Conservation (phyloP, 2,329 filamentous ascomycete species). For the Epicoccum sorghinum region DNA sequence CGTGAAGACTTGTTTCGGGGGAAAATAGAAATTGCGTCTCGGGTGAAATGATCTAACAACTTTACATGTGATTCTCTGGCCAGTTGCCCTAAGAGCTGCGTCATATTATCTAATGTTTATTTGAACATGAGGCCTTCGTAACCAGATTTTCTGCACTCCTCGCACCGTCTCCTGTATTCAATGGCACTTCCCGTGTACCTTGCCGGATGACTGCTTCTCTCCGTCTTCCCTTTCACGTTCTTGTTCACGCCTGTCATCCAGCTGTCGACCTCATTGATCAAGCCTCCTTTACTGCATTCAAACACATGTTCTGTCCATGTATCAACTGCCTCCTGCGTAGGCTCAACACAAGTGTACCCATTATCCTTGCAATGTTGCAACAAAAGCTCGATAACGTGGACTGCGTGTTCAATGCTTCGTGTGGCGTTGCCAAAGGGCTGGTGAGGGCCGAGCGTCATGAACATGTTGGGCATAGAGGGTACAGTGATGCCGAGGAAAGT, state of each 20-base stretch:
- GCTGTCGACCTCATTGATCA: conserved; percentile 57
- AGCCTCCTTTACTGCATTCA: conserved; percentile 52
- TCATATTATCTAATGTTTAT: not conserved
- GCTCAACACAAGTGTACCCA: conserved; percentile 46
- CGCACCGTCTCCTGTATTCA: conserved; percentile 48
- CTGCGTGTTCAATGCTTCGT: conserved; percentile 52
- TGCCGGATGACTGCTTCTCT: conserved; percentile 48
- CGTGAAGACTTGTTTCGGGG: no score
- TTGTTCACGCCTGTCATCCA: conserved; percentile 65
- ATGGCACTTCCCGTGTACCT: conserved; percentile 55
- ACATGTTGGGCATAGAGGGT: conserved; percentile 24
- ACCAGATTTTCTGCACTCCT: conserved; percentile 25
- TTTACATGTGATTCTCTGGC: no score
- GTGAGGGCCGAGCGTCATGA: conserved; percentile 53
- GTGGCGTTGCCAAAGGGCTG: conserved; percentile 53
- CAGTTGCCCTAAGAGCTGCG: no score
- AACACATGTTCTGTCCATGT: conserved; percentile 58
- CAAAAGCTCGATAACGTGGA: conserved; percentile 45
- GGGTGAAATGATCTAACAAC: no score
- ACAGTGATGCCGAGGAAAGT: conserved; percentile 35
- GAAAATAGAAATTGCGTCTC: no score
- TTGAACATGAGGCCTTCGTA: conserved; percentile 29
- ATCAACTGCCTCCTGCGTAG: conserved; percentile 50
- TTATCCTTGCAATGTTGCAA: conserved; percentile 42
- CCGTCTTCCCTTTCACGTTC: conserved; percentile 52